Percentiles rank a stretch among this genome's conserved stretches.
These are phyloP conservation scores for Penicillium ochrochloron DNA, from an alignment of 495 filamentous ascomycete species.

Conservation along the genomic window DNA sequence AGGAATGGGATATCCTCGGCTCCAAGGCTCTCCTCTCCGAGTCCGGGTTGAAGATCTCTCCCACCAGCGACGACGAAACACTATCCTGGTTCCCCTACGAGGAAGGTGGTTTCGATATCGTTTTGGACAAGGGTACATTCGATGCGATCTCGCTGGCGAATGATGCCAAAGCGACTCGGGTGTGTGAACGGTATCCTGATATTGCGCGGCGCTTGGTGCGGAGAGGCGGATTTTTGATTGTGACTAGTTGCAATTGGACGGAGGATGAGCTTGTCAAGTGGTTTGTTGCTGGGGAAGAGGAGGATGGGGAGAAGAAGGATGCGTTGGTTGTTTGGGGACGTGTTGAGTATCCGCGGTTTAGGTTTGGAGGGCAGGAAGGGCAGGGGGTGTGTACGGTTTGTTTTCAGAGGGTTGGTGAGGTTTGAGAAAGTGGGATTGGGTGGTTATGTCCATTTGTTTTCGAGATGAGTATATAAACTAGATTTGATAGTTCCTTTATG, in stretches of 20 bases:
- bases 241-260: slow-evolving; percentile 99
- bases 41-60: slow-evolving; percentile 22
- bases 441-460: too few relatives aligned
- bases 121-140: slow-evolving; percentile 96
- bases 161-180: slow-evolving; percentile 54
- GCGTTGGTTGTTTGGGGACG: slow-evolving; percentile 61
- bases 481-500: neutral
- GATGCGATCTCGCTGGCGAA: slow-evolving; percentile 82
- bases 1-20: slow-evolving; percentile 75
- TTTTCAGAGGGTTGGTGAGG: slow-evolving; percentile 52
- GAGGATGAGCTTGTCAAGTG: slow-evolving; percentile 79
- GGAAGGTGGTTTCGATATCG: slow-evolving; percentile 72
- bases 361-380: slow-evolving; percentile 84
- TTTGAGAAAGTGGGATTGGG: neutral
- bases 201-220: slow-evolving; percentile 68
- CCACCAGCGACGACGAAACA: slow-evolving; percentile 19
- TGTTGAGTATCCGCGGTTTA: slow-evolving; percentile 81
- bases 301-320: slow-evolving; percentile 25
- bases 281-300: slow-evolving; percentile 58
- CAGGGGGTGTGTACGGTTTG: slow-evolving; percentile 84
- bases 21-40: slow-evolving; percentile 41
- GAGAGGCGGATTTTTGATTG: slow-evolving; percentile 71
- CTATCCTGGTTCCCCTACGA: slow-evolving; percentile 39
- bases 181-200: slow-evolving; percentile 74
- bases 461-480: neutral